Conservation (phyloP, 495 filamentous ascomycete species). For the Sporormia fimetaria region DNA sequence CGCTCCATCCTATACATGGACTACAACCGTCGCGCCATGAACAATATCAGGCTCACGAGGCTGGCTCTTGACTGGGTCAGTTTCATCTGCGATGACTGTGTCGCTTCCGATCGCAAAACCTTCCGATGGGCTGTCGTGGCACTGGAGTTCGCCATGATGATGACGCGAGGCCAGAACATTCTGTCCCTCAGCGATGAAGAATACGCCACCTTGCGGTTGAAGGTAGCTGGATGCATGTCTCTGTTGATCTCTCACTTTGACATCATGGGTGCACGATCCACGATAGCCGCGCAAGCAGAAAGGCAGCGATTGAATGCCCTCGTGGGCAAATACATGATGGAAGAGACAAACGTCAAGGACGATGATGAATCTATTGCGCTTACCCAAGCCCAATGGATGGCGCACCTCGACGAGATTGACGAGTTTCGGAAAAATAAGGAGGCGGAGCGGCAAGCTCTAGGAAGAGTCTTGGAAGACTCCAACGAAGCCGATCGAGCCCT, state of each 20-base stretch:
- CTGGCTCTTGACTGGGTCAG: slow-evolving; percentile 93
- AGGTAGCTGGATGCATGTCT: slow-evolving; percentile 96
- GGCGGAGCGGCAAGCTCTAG: slow-evolving; percentile 79
- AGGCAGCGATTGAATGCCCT: slow-evolving; percentile 69
- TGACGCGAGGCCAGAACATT: slow-evolving; percentile 87
- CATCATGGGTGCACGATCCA: slow-evolving; percentile 94
- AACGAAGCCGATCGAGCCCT: slow-evolving; percentile 93
- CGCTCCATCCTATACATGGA: slow-evolving; percentile 89
- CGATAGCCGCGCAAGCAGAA: slow-evolving; percentile 82
- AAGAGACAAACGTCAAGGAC: slow-evolving; percentile 63
- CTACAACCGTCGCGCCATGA: slow-evolving; percentile 83
- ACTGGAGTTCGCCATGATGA: slow-evolving; percentile 92
- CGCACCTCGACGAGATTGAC: slow-evolving; percentile 63
- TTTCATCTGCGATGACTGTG: slow-evolving; percentile 95
- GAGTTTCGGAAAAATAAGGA: slow-evolving; percentile 63
- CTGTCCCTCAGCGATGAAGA: slow-evolving; percentile 75
- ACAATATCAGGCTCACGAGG: slow-evolving; percentile 86
- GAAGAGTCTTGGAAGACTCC: slow-evolving; percentile 80
- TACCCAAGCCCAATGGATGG: slow-evolving; percentile 60
- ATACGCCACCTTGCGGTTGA: slow-evolving; percentile 66
- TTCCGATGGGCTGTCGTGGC: slow-evolving; percentile 95
- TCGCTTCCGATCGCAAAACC: slow-evolving; percentile 86
- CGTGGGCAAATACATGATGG: slow-evolving; percentile 60
- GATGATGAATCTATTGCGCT: slow-evolving; percentile 72
- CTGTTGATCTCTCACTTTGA: slow-evolving; percentile 96